Evolutionary conservation across 495 filamentous ascomycete genomes (phyloP), one percentile per base, ranked within the genome.

Genomic region (Neurospora tetraspora): DNA sequence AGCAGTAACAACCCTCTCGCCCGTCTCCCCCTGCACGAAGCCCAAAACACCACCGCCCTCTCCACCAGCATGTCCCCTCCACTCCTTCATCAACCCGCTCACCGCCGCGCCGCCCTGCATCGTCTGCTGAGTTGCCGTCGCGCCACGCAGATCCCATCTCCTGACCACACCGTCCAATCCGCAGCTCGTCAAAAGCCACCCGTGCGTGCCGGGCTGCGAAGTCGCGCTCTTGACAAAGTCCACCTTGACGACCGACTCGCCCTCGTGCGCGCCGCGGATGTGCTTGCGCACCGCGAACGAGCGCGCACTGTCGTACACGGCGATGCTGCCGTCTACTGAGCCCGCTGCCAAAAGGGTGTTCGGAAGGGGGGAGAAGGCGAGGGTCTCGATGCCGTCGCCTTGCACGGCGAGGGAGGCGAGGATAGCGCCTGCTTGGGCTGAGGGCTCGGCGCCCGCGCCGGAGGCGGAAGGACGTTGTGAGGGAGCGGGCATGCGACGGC

Each of bases 11-110:
- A 97, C 85, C 74, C 89, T 86, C 77, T 91, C 89, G 2, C 89
- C 89, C 40, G 88, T 89, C 42, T 83, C 84, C 10, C 83, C 83
- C 82, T 97, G 92, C 69, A 96, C 92, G 80, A 97, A 98, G 0
- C 91, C 94, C 80, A 98, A 83, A 39, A 98, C 92, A 70, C 94
- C 94, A 39, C 93, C 93, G 5, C 92, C 93, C 76, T 97, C 93
- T 0, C 91, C 90, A 38, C 91, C 90, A 27, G 90, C 91, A 77
- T 97, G 93, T 3, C 93, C 94, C 77, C 86, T 91, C 91, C 93
- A 95, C 80, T 97, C 94, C 68, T 87, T 89, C 20, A 91, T 79
- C 73, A 94, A 79, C 38, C 90, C 93, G 70, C 88, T 88, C 40
- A 81, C 84, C 10, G 83, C 82, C 14, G 85, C 80, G n/a, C 69